Evolutionary conservation across 495 filamentous ascomycete species (phyloP).

Genomic region (Bryoglossum gracile): DNA sequence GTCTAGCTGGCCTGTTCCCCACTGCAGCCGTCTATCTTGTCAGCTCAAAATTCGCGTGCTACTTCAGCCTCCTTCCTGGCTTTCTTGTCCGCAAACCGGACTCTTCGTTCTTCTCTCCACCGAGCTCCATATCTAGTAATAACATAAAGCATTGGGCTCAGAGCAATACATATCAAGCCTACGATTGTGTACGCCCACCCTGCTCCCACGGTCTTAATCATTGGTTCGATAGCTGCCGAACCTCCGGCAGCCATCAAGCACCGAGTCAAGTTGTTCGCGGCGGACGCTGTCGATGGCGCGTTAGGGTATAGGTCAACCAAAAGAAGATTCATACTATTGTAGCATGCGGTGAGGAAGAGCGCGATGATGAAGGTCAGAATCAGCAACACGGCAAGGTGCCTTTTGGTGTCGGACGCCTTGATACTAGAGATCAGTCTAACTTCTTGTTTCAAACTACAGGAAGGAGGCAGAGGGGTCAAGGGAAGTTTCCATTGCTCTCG

Average conservation of each 20-base stretch:
- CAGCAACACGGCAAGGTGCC: conserved; percentile 4
- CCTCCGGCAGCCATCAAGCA: background rate
- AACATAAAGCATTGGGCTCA: background rate
- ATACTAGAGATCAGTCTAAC: no score
- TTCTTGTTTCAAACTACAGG: no score
- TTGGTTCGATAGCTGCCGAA: background rate
- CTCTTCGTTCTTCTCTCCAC: background rate
- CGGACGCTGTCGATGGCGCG: conserved; percentile 11
- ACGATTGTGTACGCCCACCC: background rate
- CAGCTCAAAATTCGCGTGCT: no score
- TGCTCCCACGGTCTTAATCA: background rate
- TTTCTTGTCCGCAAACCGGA: background rate
- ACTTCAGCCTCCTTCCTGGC: no score
- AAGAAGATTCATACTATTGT: conserved; percentile 18
- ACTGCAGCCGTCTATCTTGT: no score
- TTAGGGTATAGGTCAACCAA: conserved; percentile 28
- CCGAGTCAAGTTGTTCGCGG: conserved; percentile 7
- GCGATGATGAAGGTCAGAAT: conserved; percentile 16
- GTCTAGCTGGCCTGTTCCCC: no score
- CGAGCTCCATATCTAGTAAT: background rate
- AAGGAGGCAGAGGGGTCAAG: no score
- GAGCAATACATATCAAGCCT: background rate
- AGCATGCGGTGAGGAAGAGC: conserved; percentile 24
- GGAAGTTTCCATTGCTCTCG: no score
- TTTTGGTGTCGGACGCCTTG: no score